These are phyloP conservation scores for Prototheca stagnorum DNA, from an alignment of 163 green algal species.

Conservation along the genomic window DNA sequence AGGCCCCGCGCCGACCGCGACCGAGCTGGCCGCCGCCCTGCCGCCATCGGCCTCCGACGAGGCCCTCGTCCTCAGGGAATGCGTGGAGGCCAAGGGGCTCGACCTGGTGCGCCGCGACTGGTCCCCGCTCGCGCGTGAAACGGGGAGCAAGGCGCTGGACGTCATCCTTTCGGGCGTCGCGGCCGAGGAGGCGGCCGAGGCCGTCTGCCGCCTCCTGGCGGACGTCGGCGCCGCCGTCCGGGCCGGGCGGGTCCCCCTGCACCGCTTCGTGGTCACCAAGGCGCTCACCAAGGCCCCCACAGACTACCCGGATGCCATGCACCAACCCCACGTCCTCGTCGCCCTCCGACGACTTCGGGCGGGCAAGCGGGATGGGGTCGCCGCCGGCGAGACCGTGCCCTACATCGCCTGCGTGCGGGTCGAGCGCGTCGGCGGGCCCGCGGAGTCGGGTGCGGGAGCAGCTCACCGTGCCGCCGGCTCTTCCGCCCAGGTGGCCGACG, in stretches of 20 bases:
- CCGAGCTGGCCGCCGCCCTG: no score
- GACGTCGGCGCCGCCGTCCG: slow-evolving; percentile 18
- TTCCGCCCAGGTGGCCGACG: neutral
- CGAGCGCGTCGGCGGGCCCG: slow-evolving; percentile 5
- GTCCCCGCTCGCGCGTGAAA: slow-evolving; percentile 78
- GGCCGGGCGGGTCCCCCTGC: slow-evolving; percentile 28
- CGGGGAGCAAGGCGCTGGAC: slow-evolving; percentile 60
- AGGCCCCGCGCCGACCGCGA: no score
- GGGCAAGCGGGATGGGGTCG: slow-evolving; percentile 62
- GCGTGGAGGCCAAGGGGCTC: slow-evolving; percentile 87
- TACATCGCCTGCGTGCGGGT: slow-evolving; percentile 82
- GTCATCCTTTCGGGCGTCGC: slow-evolving; percentile 69
- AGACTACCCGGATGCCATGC: slow-evolving; percentile 88
- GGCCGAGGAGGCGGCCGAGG: slow-evolving; percentile 56
- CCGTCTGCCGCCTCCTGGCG: slow-evolving; percentile 46
- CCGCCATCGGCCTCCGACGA: no score
- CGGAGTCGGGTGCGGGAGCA: slow-evolving; percentile 1
- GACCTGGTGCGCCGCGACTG: slow-evolving; percentile 97
- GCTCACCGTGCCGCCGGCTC: neutral
- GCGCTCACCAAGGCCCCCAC: slow-evolving; percentile 84
- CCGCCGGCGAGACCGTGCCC: slow-evolving; percentile 72
- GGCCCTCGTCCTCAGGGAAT: slow-evolving; percentile 15
- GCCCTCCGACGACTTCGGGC: slow-evolving; percentile 53
- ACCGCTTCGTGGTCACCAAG: slow-evolving; percentile 93
- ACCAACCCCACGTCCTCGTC: slow-evolving; percentile 93